Percentiles rank a stretch among this genome's conserved stretches.
Conservation (phyloP, 768 basidiomycete species). For the Kwoniella europaea region DNA sequence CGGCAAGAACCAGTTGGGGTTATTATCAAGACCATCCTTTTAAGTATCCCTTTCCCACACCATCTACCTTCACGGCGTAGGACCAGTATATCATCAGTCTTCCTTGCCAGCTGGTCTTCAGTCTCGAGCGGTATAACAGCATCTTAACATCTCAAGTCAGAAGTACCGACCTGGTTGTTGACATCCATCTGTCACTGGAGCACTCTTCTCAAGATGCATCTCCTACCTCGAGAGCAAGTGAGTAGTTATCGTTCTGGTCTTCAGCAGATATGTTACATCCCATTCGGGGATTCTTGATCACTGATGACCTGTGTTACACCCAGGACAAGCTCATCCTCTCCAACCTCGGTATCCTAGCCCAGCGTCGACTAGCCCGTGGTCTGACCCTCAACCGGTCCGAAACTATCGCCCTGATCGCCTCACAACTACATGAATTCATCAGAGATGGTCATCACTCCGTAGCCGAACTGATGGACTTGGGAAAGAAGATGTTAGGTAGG, state of each 20-base stretch:
- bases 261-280: too few species aligned
- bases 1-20: too few species aligned
- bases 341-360: slow-evolving; percentile 76
- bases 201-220: slow-evolving; percentile 33
- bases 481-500: slow-evolving; percentile 83
- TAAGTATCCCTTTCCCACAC: too few species aligned
- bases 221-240: slow-evolving; percentile 44
- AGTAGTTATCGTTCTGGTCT: neutral
- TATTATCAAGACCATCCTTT: too few species aligned
- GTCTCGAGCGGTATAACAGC: too few species aligned
- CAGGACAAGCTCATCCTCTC: slow-evolving; percentile 57
- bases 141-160: too few species aligned
- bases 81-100: too few species aligned
- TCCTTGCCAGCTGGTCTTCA: too few species aligned
- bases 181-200: too few species aligned
- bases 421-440: slow-evolving; percentile 90
- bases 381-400: slow-evolving; percentile 84
- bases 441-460: slow-evolving; percentile 87
- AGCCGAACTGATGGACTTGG: slow-evolving; percentile 88
- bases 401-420: slow-evolving; percentile 84
- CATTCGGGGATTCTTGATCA: neutral
- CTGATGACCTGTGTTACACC: neutral
- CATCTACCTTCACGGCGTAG: neutral
- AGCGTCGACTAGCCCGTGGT: slow-evolving; percentile 93
- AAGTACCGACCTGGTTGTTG: too few species aligned